Conservation (phyloP, 805 yeast genomes). For the Torulaspora gathmanii region DNA sequence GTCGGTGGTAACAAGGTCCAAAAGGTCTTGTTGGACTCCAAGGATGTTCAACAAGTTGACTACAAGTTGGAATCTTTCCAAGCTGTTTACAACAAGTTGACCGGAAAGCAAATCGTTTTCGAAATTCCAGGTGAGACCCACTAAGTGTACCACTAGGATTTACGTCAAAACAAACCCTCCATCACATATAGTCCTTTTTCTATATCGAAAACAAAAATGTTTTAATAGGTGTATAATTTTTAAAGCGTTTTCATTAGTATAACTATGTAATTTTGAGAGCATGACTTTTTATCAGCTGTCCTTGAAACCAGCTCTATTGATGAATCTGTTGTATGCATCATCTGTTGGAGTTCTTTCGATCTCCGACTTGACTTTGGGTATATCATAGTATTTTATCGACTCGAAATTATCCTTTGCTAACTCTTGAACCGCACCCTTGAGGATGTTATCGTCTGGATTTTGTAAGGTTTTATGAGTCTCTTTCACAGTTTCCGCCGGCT, state of each 20-base stretch:
- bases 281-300: background rate
- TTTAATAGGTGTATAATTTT: constrained; percentile 30
- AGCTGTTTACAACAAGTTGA: constrained; percentile 95
- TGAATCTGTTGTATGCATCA: constrained; percentile 12
- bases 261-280: background rate
- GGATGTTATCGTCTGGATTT: background rate
- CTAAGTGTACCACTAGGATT: constrained; percentile 21
- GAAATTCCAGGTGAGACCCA: constrained; percentile 66
- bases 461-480: background rate
- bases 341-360: constrained; percentile 6
- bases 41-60: constrained; percentile 94
- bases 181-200: constrained; percentile 12
- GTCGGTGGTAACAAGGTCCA: constrained; percentile 98
- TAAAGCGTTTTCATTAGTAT: constrained; percentile 26
- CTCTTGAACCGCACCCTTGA: background rate
- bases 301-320: constrained; percentile 12
- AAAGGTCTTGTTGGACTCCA: constrained; percentile 95
- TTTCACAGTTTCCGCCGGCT: background rate
- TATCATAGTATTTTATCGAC: constrained; percentile 24
- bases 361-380: constrained; percentile 24
- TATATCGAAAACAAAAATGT: constrained; percentile 17
- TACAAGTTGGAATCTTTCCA: constrained; percentile 99
- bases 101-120: constrained; percentile 99
- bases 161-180: constrained; percentile 7
- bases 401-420: constrained; percentile 19